Evolutionary conservation across 2,329 filamentous ascomycete species (phyloP).

Genomic region (Trichothecium sympodiale): DNA sequence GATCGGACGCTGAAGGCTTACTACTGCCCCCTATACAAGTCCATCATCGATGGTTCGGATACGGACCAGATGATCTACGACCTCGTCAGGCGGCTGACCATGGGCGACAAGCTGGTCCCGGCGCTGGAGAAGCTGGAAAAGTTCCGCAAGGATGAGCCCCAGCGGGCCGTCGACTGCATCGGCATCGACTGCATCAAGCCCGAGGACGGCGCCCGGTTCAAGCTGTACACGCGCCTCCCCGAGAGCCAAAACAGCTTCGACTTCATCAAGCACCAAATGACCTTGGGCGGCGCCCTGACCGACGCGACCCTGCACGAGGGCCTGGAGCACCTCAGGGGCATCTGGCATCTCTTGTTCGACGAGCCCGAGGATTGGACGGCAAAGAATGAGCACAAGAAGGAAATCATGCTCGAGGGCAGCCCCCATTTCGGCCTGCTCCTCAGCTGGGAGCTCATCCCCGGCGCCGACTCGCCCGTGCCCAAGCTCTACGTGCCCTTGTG

Average conservation of each 20-base stretch:
- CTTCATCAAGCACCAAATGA: slow-evolving; percentile 13
- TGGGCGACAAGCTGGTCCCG: slow-evolving; percentile 7
- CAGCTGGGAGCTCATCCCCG: slow-evolving; percentile 15
- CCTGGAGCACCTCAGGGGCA: slow-evolving; percentile 10
- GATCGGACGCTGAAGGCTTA: slow-evolving; percentile 13
- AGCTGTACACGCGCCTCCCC: slow-evolving; percentile 14
- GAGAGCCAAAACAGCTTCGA: slow-evolving; percentile 12
- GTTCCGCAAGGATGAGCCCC: slow-evolving; percentile 9
- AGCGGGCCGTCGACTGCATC: slow-evolving; percentile 12
- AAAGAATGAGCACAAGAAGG: slow-evolving; percentile 8
- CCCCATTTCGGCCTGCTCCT: slow-evolving; percentile 12
- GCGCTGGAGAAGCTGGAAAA: slow-evolving; percentile 10
- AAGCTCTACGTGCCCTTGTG: slow-evolving; percentile 16
- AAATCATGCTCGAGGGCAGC: slow-evolving; percentile 3
- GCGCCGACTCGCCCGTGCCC: slow-evolving; percentile 11
- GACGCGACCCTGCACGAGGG: slow-evolving; percentile 12
- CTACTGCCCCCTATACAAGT: slow-evolving; percentile 14
- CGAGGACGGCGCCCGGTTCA: slow-evolving; percentile 13
- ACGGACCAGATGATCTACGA: slow-evolving; percentile 11
- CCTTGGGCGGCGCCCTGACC: slow-evolving; percentile 11
- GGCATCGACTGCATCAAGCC: slow-evolving; percentile 15
- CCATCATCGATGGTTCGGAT: slow-evolving; percentile 10
- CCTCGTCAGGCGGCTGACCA: slow-evolving; percentile 10
- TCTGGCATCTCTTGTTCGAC: slow-evolving; percentile 15
- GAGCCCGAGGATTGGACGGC: slow-evolving; percentile 9